Conservation (phyloP, 2,329 filamentous ascomycete species). For the Trichoderma lentiforme region DNA sequence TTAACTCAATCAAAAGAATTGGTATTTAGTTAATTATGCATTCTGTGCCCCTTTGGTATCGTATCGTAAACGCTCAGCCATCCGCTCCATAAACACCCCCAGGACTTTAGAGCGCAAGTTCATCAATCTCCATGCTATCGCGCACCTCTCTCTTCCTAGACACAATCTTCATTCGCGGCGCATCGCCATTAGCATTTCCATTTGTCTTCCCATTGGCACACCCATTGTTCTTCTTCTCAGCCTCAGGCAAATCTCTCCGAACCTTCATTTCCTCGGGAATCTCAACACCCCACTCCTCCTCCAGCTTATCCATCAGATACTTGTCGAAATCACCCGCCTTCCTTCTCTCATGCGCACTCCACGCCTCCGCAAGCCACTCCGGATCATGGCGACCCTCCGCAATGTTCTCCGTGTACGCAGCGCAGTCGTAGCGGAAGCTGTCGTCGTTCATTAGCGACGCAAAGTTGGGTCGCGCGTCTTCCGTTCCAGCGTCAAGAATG, state of each 20-base stretch:
- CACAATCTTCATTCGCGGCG: neutral
- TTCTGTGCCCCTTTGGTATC: neutral
- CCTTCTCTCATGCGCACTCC: conserved; percentile 48
- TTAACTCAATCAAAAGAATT: neutral
- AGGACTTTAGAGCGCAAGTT: neutral
- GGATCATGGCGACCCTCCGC: conserved; percentile 48
- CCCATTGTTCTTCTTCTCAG: neutral
- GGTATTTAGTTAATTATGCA: neutral
- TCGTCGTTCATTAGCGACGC: conserved; percentile 44
- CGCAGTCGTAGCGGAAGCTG: conserved; percentile 46
- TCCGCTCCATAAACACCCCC: neutral
- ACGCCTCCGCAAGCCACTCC: conserved; percentile 52
- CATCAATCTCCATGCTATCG: conserved; percentile 5
- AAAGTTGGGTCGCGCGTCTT: conserved; percentile 40
- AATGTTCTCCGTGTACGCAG: conserved; percentile 46
- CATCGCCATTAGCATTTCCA: neutral
- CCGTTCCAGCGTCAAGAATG: conserved; percentile 36
- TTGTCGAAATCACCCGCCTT: conserved; percentile 49
- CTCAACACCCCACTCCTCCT: conserved; percentile 45
- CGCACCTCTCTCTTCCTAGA: neutral
- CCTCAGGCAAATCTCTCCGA: neutral
- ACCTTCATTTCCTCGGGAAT: conserved; percentile 35
- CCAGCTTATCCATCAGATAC: conserved; percentile 43
- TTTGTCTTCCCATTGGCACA: neutral
- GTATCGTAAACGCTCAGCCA: neutral